These are phyloP conservation scores for Pseudozyma sp. DNA, from an alignment of 1,284 basidiomycete species.

Conservation along the genomic window DNA sequence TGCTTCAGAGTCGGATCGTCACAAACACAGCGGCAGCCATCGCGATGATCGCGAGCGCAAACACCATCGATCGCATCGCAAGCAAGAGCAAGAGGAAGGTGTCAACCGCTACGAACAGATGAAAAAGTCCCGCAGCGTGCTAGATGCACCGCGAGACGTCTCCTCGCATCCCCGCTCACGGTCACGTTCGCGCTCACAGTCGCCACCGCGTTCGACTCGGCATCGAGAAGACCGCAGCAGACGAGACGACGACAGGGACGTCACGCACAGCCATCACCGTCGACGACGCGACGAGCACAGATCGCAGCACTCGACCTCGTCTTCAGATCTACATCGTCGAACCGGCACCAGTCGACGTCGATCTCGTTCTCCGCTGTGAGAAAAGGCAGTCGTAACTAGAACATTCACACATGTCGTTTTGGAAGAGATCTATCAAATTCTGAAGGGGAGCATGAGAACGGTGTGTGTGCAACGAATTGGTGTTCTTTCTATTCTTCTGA, in stretches of 20 bases:
- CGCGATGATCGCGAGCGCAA: slow-evolving; percentile 2
- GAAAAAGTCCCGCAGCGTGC: slow-evolving; percentile 24
- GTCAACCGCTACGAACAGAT: slow-evolving; percentile 37
- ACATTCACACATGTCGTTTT: no score
- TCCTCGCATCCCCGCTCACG: no score
- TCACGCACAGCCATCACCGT: background rate
- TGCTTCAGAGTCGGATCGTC: background rate
- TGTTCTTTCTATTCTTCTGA: no score
- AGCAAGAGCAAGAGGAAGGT: slow-evolving; percentile 3
- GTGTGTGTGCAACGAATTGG: no score
- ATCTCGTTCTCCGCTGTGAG: no score
- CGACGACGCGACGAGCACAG: background rate
- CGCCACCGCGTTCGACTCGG: slow-evolving; percentile 3
- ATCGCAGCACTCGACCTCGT: background rate
- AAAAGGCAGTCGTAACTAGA: no score
- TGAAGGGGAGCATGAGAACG: no score
- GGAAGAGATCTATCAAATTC: no score
- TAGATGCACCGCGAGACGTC: no score
- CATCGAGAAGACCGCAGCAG: background rate
- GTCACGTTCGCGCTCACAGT: no score
- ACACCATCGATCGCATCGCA: slow-evolving; percentile 1
- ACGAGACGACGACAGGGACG: slow-evolving; percentile 1
- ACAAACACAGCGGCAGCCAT: background rate
- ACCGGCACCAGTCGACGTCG: no score
- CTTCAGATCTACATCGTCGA: background rate